Base-by-base conservation (phyloP, 1,284 basidiomycete genomes). In the Hymenochaete sp. region DNA sequence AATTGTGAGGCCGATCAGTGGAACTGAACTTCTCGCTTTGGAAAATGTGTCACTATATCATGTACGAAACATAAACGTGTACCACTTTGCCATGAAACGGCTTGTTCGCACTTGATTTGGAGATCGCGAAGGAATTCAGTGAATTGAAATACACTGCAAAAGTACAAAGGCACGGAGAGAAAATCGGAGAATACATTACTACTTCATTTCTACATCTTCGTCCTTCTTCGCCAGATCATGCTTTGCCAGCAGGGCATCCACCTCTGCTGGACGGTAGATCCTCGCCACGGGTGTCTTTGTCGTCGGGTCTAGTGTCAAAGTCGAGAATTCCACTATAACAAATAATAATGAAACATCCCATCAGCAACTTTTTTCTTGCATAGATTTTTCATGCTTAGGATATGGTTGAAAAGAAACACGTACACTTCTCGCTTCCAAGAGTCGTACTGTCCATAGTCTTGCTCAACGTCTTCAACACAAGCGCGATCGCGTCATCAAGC, bases 361-460 rank as follows among this genome's bases (percentile, higher is more conserved):
- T 31, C 14, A 31, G 28, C 14, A 31, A 31, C 9, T 14, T n/a
- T n/a, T n/a, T n/a, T n/a, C n/a, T n/a, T n/a, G 10, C 28, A 14
- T 14, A 31, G 9, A 9, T 14, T 14, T 14, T 31, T 14, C 14
- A 9, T 31, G 9, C 28, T 31, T 14, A 31, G 14, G 14, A 31
- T 10, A 43, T 24, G 49, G 26, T 32, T 25, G 24, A 6, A 41
- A 42, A 48, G 38, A 16, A 24, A 19, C 26, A 73, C 88, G 60
- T 53, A 95, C 93, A 68, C 65, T 95, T 96, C 67, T 97, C 93
- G 60, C 89, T 93, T 42, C 92, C 87, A 52, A 99, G 67, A 42
- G 90, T 93, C 24, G 95, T 98, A 53, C 91, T 93, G 62, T 99
- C 95, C 93, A 98, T 97, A 38, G 95, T 98, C 77, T 98, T 98